Percentiles rank a stretch among this genome's conserved stretches.
Evolutionary conservation across 1,139 yeast genomes (phyloP).

Genomic region (Taphrina confusa): DNA sequence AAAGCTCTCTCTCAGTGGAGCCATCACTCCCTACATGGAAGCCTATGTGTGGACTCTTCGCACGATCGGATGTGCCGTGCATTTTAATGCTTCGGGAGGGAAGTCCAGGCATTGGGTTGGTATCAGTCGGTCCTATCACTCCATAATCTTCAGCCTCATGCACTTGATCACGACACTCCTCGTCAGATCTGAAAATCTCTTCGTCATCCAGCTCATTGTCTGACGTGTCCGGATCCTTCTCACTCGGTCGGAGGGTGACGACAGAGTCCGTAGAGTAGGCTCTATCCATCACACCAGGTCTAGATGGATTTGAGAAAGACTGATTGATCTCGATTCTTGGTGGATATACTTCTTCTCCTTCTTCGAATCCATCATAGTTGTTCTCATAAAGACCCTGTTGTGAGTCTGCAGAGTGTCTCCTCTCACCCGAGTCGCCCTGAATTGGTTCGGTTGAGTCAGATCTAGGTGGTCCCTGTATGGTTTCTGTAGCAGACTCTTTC

Average conservation of each 20-base stretch:
- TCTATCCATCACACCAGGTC: slow-evolving; percentile 7
- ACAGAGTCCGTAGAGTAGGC: slow-evolving; percentile 10
- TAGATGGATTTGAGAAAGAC: slow-evolving; percentile 24
- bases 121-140: too few relatives aligned
- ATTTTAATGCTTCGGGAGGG: too few relatives aligned
- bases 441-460: too few relatives aligned
- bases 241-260: neutral
- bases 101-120: too few relatives aligned
- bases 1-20: neutral
- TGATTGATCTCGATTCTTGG: slow-evolving; percentile 4
- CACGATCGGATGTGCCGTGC: neutral
- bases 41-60: neutral
- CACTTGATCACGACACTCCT: too few relatives aligned
- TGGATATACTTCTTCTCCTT: slow-evolving; percentile 13
- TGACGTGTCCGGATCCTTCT: neutral
- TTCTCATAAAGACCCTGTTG: too few relatives aligned
- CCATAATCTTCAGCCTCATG: too few relatives aligned
- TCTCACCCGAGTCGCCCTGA: too few relatives aligned
- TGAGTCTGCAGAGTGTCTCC: too few relatives aligned
- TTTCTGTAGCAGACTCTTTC: neutral
- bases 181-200: too few relatives aligned
- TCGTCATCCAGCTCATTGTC: neutral
- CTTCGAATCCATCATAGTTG: neutral
- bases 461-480: neutral
- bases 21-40: neutral